phyloP scores from a whole-genome alignment of 805 yeast species.

The Ogataea nonfermentans region DNA sequence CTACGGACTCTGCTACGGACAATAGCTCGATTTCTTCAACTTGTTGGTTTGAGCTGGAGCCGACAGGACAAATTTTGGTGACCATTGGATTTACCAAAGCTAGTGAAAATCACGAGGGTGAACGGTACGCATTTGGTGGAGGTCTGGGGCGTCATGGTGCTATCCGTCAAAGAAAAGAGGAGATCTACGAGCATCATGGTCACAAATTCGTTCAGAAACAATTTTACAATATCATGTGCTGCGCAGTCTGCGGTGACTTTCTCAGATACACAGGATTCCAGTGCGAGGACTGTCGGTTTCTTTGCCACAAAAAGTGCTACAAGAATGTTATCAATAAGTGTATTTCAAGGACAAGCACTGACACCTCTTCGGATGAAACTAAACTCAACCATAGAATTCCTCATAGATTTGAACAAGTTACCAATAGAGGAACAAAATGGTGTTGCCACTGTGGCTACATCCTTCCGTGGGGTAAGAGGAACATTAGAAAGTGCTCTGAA shows the following conservation, averaged over 20 bases:
- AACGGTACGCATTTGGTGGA: slow-evolving; percentile 49
- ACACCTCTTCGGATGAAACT: slow-evolving; percentile 67
- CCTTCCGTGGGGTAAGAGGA: slow-evolving; percentile 91
- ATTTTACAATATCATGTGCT: slow-evolving; percentile 93
- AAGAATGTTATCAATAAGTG: slow-evolving; percentile 80
- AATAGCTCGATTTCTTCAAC: slow-evolving; percentile 46
- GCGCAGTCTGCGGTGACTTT: slow-evolving; percentile 97
- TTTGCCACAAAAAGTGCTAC: slow-evolving; percentile 80
- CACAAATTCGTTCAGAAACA: slow-evolving; percentile 96
- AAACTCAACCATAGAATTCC: slow-evolving; percentile 95
- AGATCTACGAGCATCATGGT: slow-evolving; percentile 91
- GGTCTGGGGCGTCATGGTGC: slow-evolving; percentile 97
- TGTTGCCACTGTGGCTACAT: slow-evolving; percentile 99
- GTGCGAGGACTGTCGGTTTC: slow-evolving; percentile 79
- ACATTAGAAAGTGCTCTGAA: slow-evolving; percentile 86
- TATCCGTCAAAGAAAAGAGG: slow-evolving; percentile 87
- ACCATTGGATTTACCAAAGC: slow-evolving; percentile 76
- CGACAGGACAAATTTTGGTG: slow-evolving; percentile 85
- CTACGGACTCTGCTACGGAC: slow-evolving; percentile 11
- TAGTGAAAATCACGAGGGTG: slow-evolving; percentile 42
- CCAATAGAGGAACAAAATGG: slow-evolving; percentile 97
- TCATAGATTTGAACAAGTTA: slow-evolving; percentile 88
- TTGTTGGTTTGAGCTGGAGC: slow-evolving; percentile 90
- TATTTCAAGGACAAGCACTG: slow-evolving; percentile 72
- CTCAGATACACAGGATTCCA: slow-evolving; percentile 83